These are phyloP conservation scores for Closterium sp. DNA, from an alignment of 139 green algal species.

Conservation along the genomic window DNA sequence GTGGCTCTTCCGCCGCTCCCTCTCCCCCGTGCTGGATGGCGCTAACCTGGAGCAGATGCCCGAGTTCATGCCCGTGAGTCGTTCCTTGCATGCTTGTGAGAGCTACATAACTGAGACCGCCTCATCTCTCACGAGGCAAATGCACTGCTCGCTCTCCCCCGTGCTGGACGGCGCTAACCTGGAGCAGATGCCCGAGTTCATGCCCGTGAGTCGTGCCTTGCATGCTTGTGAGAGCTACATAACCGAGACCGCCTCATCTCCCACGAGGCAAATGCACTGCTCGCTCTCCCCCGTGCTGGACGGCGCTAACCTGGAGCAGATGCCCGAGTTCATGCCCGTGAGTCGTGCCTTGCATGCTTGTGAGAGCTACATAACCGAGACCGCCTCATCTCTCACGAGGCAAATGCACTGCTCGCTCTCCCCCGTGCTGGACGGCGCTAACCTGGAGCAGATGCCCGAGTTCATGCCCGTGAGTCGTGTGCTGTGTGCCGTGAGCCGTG, in stretches of 20 bases:
- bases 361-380: too few species aligned
- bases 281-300: neutral
- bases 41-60: neutral
- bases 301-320: neutral
- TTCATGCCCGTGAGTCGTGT: too few species aligned
- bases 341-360: neutral
- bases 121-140: too few species aligned
- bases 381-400: too few species aligned
- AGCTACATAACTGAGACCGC: too few species aligned
- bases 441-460: too few species aligned
- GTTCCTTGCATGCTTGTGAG: too few species aligned
- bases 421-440: too few species aligned
- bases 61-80: neutral
- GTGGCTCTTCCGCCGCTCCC: neutral
- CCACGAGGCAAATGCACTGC: neutral
- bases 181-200: neutral
- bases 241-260: too few species aligned
- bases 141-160: neutral
- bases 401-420: too few species aligned
- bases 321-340: neutral
- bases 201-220: neutral
- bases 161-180: neutral
- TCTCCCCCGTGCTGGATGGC: neutral
- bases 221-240: too few species aligned
- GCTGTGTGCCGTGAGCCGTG: too few species aligned